Evolutionary conservation across 1,284 basidiomycete genomes (phyloP).

Genomic region (Ustilago xerochloae): DNA sequence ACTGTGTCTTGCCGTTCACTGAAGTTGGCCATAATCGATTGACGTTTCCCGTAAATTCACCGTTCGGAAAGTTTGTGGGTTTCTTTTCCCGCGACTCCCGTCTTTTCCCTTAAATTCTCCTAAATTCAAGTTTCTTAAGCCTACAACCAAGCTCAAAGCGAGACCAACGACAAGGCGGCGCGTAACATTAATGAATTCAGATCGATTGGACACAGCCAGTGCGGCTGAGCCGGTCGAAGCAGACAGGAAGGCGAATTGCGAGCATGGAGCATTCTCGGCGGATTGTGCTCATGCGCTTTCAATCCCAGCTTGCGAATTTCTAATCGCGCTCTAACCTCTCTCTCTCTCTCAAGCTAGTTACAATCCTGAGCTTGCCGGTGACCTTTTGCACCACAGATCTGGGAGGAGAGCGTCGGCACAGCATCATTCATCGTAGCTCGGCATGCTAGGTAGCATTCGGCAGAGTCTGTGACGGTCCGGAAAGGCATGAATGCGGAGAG

Average conservation of each 20-base stretch:
- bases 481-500: not conserved
- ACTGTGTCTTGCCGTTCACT: not conserved
- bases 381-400: not conserved
- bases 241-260: not conserved
- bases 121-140: not conserved
- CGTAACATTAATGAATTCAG: too few species aligned
- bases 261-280: conserved; percentile 22
- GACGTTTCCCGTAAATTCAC: conserved; percentile 17
- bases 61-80: conserved; percentile 32
- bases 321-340: not conserved
- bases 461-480: conserved; percentile 9
- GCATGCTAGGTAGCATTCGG: not conserved
- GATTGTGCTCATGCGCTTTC: not conserved
- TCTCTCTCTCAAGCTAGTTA: not conserved
- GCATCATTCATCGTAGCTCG: not conserved
- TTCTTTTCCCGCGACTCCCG: not conserved
- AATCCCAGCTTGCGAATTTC: conserved; percentile 1
- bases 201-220: too few species aligned
- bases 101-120: not conserved
- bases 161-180: not conserved
- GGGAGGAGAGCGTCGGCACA: not conserved
- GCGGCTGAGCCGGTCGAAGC: too few species aligned
- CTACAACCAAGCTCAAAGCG: not conserved
- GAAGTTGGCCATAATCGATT: not conserved
- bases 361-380: not conserved